Base-by-base conservation (phyloP, 2,329 filamentous ascomycete species). In the Aspergillus glaucus region DNA sequence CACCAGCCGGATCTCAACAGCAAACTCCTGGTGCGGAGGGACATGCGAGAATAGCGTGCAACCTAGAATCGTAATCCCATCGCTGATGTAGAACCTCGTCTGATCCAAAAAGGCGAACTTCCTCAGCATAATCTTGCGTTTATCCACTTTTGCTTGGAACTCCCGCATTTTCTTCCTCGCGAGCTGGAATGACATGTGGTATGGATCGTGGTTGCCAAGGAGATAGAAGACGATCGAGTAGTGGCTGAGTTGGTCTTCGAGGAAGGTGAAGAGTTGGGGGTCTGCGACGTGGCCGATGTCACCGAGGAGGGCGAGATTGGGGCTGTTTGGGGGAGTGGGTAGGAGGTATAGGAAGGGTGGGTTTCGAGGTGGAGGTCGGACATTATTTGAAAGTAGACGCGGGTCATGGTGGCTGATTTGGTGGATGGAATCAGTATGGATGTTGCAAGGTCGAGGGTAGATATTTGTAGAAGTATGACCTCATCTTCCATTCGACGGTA, bases 331-430 rank as follows among this genome's bases (percentile, higher is more conserved):
- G 53, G 41, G 30, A 80, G 72, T 5, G 51, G 43, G 57, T 75
- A 80, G 30, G 56, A 39, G 49, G 75, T 70, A 59, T 80, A 80
- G 8, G 63, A 61, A 24, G 70, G 69, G 0, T 70, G 67, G 3
- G 60, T 56, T 59, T 81, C 77, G 3, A 80, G 67, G 52, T 80
- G 78, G 4, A 81, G 65, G 59, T 81, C 78, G 0, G 77, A 79
- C 12, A 80, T 47, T 26, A 80, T 71, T 54, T 79, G 62, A 47
- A 64, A 8, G 19, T 21, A 32, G 8, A 28, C 8, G 26, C 26
- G 26, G n/a, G 24, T 17, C 36, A 39, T 39, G n/a, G 1, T 39
- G 14, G 12, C 3, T 39, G 36, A 39, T 17, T 7, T 39, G 12
- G 26, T 28, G 26, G 26, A 28, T 28, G 26, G 26, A 28, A 28